phyloP scores from a whole-genome alignment of 768 basidiomycete genomes.

The Krasilnikovozyma curviuscula region DNA sequence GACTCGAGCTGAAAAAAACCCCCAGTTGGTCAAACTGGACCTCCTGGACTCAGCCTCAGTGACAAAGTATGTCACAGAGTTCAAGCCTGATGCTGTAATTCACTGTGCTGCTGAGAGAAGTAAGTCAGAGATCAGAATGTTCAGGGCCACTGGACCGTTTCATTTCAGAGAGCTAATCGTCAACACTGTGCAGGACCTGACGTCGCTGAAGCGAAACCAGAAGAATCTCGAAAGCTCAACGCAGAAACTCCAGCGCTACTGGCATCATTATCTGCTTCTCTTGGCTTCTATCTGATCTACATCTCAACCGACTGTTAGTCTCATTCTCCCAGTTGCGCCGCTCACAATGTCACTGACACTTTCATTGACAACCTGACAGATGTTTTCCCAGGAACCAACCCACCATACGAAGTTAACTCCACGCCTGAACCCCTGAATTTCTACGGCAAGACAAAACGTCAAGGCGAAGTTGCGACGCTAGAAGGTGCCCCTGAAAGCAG shows the following conservation, averaged over 20 bases:
- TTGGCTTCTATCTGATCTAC: conserved; percentile 58
- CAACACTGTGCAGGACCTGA: conserved; percentile 1
- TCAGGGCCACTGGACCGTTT: too few species aligned
- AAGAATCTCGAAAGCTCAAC: conserved; percentile 42
- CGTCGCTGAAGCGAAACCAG: conserved; percentile 6
- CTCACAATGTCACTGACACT: not conserved
- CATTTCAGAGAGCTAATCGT: too few species aligned
- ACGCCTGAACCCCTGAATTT: conserved; percentile 65
- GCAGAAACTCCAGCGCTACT: conserved; percentile 53
- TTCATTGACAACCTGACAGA: conserved; percentile 32
- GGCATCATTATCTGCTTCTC: conserved; percentile 41
- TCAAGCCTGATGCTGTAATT: conserved; percentile 62
- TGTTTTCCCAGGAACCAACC: conserved; percentile 79
- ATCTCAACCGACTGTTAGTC: conserved; percentile 50
- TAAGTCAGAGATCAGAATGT: too few species aligned
- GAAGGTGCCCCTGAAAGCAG: conserved; percentile 35
- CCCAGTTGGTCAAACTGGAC: conserved; percentile 38
- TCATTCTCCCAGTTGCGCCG: not conserved
- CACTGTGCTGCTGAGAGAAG: conserved; percentile 90
- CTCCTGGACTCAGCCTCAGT: conserved; percentile 42
- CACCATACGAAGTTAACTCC: conserved; percentile 63
- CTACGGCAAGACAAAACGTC: conserved; percentile 72
- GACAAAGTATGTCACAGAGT: conserved; percentile 36
- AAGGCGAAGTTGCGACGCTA: conserved; percentile 64
- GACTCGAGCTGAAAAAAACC: conserved; percentile 40